Base-by-base conservation (phyloP, 495 filamentous ascomycete genomes). In the Ascodesmis nigricans region DNA sequence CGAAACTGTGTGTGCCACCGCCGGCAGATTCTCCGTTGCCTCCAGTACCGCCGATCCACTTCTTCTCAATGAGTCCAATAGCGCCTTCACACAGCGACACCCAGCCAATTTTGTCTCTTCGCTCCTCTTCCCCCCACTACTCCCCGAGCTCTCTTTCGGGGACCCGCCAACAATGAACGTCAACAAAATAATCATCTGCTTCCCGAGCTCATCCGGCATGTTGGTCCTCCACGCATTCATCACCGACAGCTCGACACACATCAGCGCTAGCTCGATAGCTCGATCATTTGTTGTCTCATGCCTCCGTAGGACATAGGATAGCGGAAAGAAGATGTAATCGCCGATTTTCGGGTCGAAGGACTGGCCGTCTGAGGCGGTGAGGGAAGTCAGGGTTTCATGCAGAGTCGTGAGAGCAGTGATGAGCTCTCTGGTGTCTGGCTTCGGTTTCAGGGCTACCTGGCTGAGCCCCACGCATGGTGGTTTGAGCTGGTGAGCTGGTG, bases 321-420 rank as follows among this genome's bases (percentile, higher is more conserved):
- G 57, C 0, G 87, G 87, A 44, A 91, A 87, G 62, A 95, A 95
- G 43, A 75, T 67, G 58, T 92, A 99, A 53, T 93, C 80, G 5
- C 82, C 87, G 17, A 93, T 11, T 18, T 37, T 37, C 1, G 7
- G 9, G n/a, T 37, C 35, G 23, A 37, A 26, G 23, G 6, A 6
- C 6, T 6, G 6, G 5, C 18, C 8, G n/a, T 30, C 35, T n/a
- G n/a, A n/a, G 5, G 24, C 10, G 7, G 35, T 11, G 15, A 21
- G 18, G 21, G 24, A 1, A 11, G 21, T 2, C 6, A 37, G 35
- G n/a, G 24, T 29, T 15, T 17, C 13, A 22, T 37, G 22, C 8
- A 37, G 26, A 13, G 24, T 26, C 5, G 35, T 21, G n/a, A 37
- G 26, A 4, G 35, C 35, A 22, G n/a, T 18, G 8, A 26, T 37